Evolutionary conservation across 768 basidiomycete species (phyloP).

Genomic region (Pleurotus tuber-regium): DNA sequence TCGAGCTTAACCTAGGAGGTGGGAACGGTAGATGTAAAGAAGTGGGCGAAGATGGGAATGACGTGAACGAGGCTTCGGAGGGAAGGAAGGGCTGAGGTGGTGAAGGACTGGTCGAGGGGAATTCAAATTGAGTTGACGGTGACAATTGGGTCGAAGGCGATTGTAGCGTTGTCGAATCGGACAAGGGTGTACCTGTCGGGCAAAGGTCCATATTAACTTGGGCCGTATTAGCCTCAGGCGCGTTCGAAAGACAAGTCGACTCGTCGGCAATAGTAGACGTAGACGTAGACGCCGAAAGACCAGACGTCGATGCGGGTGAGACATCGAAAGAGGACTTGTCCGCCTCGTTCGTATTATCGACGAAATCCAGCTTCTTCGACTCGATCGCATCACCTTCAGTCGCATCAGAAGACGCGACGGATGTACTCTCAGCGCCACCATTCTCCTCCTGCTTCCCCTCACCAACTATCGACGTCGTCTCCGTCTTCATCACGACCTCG

Average conservation of each 20-base stretch:
- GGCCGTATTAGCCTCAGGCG: too few species aligned
- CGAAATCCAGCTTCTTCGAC: too few species aligned
- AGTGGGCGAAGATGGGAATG: constrained; percentile 6
- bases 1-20: constrained; percentile 1
- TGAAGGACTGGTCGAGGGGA: neutral
- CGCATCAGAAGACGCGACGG: neutral
- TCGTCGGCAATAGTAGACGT: too few species aligned
- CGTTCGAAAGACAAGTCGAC: too few species aligned
- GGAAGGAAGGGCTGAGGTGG: neutral
- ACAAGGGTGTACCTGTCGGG: too few species aligned
- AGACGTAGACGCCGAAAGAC: too few species aligned
- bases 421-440: neutral
- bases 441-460: neutral
- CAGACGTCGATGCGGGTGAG: neutral
- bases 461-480: neutral
- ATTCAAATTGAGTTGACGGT: neutral
- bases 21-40: constrained; percentile 4
- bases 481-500: neutral
- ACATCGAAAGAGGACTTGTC: neutral
- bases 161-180: neutral
- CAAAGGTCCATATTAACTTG: too few species aligned
- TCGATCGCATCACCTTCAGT: neutral
- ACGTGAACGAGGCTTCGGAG: neutral
- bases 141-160: neutral
- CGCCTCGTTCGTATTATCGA: neutral